Base-by-base conservation (phyloP, 2,329 filamentous ascomycete species). In the Grosmannia clavigera region DNA sequence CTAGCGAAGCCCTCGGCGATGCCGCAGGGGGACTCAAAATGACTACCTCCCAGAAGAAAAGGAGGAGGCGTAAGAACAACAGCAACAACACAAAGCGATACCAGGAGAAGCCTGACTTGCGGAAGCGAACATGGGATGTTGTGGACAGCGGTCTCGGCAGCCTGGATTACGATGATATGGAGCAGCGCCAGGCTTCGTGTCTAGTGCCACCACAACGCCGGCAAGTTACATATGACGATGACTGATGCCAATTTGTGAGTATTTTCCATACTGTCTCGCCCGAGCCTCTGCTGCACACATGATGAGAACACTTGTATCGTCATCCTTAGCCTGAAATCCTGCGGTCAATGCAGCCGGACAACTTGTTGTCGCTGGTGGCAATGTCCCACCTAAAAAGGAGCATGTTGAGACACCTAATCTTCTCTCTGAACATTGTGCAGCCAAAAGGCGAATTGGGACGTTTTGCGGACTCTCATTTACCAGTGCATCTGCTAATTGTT, bases 251-350 rank as follows among this genome's bases (percentile, higher is more conserved):
- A 31, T 10, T 35, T 43, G 60, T 62, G 35, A 61, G 61, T 46
- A 9, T 38, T 2, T 59, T 51, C 58, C 52, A 33, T 60, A 55
- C 43, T 59, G 53, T 38, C 55, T 50, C 46, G 57, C 59, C 54
- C 58, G 3, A 19, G 19, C 43, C 19, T 46, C 16, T 51, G 7
- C 51, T 19, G 35, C 55, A 25, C 52, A 25, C 68, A 87, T 92
- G 90, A 95, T 92, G 90, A 94, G 84, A 91, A 73, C 75, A 52
- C 60, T 81, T 76, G 80, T 91, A 92, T 91, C 87, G 89, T 95
- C 90, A 95, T 95, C 90, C 90, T 95, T 95, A 95, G 89, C 79
- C 90, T 81, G 85, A 95, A 75, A 73, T 76, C 75, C 61, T 58
- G 27, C 50, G 43, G 25, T 22, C 43, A 3, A n/a, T 43, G 3